These are phyloP conservation scores for Gonium pectorale DNA, from an alignment of 139 green algal genomes.

Conservation along the genomic window DNA sequence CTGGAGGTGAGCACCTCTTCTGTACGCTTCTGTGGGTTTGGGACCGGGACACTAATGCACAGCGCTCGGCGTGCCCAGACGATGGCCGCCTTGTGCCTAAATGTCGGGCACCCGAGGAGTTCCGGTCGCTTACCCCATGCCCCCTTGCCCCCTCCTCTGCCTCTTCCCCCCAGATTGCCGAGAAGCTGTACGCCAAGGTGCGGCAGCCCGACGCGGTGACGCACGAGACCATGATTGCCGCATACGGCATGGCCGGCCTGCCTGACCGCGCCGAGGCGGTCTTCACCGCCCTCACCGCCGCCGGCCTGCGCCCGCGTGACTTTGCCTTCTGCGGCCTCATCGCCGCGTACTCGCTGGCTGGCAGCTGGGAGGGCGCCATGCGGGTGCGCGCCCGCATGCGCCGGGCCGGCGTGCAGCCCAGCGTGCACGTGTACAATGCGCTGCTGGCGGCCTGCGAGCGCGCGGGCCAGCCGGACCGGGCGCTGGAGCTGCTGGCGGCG, in stretches of 20 bases:
- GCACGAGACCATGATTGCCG: slow-evolving; percentile 86
- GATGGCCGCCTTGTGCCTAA: no score
- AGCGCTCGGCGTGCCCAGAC: no score
- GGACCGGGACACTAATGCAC: no score
- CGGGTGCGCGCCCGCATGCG: slow-evolving; percentile 57
- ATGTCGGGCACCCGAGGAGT: no score
- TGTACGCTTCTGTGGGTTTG: no score
- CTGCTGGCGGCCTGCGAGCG: slow-evolving; percentile 87
- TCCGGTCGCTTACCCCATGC: neutral
- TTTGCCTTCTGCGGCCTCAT: slow-evolving; percentile 86
- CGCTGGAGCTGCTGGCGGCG: slow-evolving; percentile 66
- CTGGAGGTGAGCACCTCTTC: slow-evolving; percentile 52
- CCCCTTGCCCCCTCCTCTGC: no score
- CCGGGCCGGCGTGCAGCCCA: slow-evolving; percentile 28
- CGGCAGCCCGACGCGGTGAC: slow-evolving; percentile 71
- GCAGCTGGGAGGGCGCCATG: slow-evolving; percentile 66
- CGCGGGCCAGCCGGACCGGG: slow-evolving; percentile 67
- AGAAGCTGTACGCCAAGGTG: slow-evolving; percentile 70
- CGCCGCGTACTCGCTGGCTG: slow-evolving; percentile 76
- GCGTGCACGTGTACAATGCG: slow-evolving; percentile 89
- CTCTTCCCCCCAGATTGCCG: slow-evolving; percentile 46
- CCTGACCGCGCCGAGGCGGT: slow-evolving; percentile 65
- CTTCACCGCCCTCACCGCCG: slow-evolving; percentile 53
- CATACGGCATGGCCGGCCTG: slow-evolving; percentile 77
- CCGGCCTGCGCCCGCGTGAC: slow-evolving; percentile 68